Base-by-base conservation (phyloP, 2,329 filamentous ascomycete species). In the Colletotrichum neosansevieriae region DNA sequence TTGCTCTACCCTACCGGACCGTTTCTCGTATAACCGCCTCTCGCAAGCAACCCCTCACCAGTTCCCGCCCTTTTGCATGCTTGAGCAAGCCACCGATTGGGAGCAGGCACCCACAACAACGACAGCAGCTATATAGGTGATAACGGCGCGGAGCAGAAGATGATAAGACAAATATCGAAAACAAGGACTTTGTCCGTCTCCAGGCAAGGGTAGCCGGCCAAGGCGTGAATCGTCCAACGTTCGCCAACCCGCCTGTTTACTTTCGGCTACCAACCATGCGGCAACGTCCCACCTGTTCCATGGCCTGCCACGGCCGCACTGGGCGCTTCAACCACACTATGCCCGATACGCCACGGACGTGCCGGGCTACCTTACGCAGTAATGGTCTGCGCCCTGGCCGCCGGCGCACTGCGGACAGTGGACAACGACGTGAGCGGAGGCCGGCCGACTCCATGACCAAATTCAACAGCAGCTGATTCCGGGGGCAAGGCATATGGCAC, bases 391-490 rank as follows among this genome's bases (percentile, higher is more conserved):
- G n/a, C 12, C 21, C n/a, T 53, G 6, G 34, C n/a, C 21, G 2
- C 34, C 58, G 36, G 58, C 58, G 47, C 42, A 40, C 19, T n/a
- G n/a, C 34, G 40, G 38, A 34, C 29, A 19, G 32, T 9, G 47
- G 3, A n/a, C 47, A 47, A 38, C 54, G 15, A 45, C 21, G 17
- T 19, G 38, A 10, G 57, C 38, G 51, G 64, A 67, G 34, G 4
- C 58, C 58, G 58, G 63, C 63, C 58, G 51, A 29, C 58, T 63
- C 63, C 58, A 57, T 24, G 50, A 32, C 58, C 63, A 62, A 49
- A 56, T 40, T 34, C 42, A 58, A 24, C 63, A 67, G 63, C 63
- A 67, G 58, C 63, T 67, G 58, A 51, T 63, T 63, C 50, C 45
- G 17, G 24, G 51, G 21, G 21, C 36, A 57, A 50, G 40, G 58